Base-by-base conservation (phyloP, 306 rosid species). In the Carpinus viminea region DNA sequence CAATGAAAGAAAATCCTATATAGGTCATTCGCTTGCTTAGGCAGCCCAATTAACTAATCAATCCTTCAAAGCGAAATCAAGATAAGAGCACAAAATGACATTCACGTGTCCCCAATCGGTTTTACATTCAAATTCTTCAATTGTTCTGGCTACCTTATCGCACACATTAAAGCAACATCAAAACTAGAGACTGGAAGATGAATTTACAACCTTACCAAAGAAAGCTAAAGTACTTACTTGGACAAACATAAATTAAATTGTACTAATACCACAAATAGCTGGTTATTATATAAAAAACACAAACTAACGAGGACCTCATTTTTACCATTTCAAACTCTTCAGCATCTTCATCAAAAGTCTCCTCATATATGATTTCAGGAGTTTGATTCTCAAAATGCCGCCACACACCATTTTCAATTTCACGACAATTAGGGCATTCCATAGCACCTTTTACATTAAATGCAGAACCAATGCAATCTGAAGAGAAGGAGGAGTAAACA, bases 381-480 rank as follows among this genome's bases (percentile, higher is more conserved):
- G 8, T 28, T 20, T 21, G 53, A 43, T 55, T n/a, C 43, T 26
- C 51, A 45, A 66, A 80, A 18, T 15, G 7, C 83, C 7, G 56
- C 78, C 74, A 80, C 11, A 66, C 70, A 46, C 78, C 78, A 41
- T 21, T 54, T 53, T 70, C 80, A 48, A 69, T 28, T 12, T 43
- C 26, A 1, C 70, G 57, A 18, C 84, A 80, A 20, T 57, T 80
- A 1, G 84, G 84, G 54, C 80, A 80, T 60, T 75, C 76, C 84
- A 80, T 80, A 9, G 43, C 18, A 47, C 84, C 84, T 54, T 38
- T 80, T 4, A 43, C 31, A 50, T 75, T 80, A 36, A 69, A 75
- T 3, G 84, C 76, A 47, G 73, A 80, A 47, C 80, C 84, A 50
- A 80, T 80, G 73, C 76, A 80, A 57, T 80, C 84, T 80, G 48